A percentile compares a stretch with the other conserved stretches of the same genome.
Evolutionary conservation across 768 basidiomycete genomes (phyloP).

Genomic region (Panus rudis): DNA sequence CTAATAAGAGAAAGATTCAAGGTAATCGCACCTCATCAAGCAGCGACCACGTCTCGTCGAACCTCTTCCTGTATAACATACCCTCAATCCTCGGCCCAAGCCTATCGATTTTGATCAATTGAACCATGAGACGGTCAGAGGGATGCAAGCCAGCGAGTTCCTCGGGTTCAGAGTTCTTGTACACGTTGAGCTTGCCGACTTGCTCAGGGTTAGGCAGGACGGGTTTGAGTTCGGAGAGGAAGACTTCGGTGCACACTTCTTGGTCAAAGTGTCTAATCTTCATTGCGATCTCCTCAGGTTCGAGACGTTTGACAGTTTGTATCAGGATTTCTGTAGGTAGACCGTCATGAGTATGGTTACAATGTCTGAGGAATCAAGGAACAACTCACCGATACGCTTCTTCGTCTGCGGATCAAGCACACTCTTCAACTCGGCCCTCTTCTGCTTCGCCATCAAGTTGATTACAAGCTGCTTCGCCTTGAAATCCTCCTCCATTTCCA

Average conservation of each 20-base stretch:
- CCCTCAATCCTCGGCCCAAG: slow-evolving; percentile 83
- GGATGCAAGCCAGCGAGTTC: slow-evolving; percentile 88
- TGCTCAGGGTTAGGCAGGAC: slow-evolving; percentile 90
- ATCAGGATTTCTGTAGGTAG: slow-evolving; percentile 75
- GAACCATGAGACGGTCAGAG: slow-evolving; percentile 95
- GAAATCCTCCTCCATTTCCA: slow-evolving; percentile 97
- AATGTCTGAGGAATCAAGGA: neutral
- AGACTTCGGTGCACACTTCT: slow-evolving; percentile 79
- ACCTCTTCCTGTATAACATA: slow-evolving; percentile 90
- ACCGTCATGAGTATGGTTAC: neutral
- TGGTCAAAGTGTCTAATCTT: slow-evolving; percentile 84
- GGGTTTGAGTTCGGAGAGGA: slow-evolving; percentile 82
- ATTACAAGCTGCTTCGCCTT: slow-evolving; percentile 93
- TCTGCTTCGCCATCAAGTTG: slow-evolving; percentile 80
- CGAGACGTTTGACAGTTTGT: slow-evolving; percentile 73
- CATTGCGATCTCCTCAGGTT: slow-evolving; percentile 81
- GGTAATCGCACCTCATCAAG: slow-evolving; percentile 63
- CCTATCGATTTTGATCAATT: slow-evolving; percentile 90
- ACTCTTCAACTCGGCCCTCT: slow-evolving; percentile 83
- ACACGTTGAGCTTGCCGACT: slow-evolving; percentile 86
- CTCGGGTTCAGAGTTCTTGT: slow-evolving; percentile 78
- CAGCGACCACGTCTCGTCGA: slow-evolving; percentile 78
- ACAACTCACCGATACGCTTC: slow-evolving; percentile 80
- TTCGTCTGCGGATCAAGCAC: slow-evolving; percentile 87
- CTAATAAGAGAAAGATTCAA: neutral